These are phyloP conservation scores for Alternaria triticina DNA, from an alignment of 2,329 filamentous ascomycete genomes.

Conservation along the genomic window DNA sequence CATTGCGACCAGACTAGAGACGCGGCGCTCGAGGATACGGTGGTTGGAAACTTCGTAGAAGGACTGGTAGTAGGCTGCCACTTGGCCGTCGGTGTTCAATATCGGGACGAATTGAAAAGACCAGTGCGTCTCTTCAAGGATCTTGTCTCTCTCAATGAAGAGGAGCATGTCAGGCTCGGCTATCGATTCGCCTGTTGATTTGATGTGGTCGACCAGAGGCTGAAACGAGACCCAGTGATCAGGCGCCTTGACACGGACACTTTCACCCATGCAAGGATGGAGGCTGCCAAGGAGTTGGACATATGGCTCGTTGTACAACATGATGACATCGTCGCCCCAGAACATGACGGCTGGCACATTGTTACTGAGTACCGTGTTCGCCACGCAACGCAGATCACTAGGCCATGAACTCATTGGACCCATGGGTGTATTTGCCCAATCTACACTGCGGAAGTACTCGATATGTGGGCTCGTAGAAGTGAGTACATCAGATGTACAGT, in stretches of 20 bases:
- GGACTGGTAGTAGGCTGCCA: constrained; percentile 77
- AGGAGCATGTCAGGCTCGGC: constrained; percentile 71
- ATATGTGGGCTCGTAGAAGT: constrained; percentile 60
- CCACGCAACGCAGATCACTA: constrained; percentile 72
- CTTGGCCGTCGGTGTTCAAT: constrained; percentile 70
- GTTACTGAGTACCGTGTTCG: constrained; percentile 72
- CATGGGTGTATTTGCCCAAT: constrained; percentile 74
- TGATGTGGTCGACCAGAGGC: constrained; percentile 30
- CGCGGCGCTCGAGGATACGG: constrained; percentile 27
- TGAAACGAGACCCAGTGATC: constrained; percentile 62
- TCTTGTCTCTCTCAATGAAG: constrained; percentile 71
- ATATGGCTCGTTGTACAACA: constrained; percentile 49
- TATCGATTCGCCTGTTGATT: constrained; percentile 26
- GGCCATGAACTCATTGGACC: constrained; percentile 76
- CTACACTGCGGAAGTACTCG: constrained; percentile 69
- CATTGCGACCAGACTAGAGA: constrained; percentile 64
- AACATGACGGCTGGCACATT: constrained; percentile 68
- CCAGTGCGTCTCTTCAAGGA: constrained; percentile 78
- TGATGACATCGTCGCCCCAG: constrained; percentile 50
- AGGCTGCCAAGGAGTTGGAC: constrained; percentile 34
- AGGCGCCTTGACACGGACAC: constrained; percentile 69
- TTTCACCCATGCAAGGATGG: constrained; percentile 66
- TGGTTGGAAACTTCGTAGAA: constrained; percentile 76
- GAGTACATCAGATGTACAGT: constrained; percentile 19
- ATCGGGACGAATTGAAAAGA: constrained; percentile 79